phyloP scores from a whole-genome alignment of 2,329 filamentous ascomycete species.

The Orbilia ellipsospora region DNA sequence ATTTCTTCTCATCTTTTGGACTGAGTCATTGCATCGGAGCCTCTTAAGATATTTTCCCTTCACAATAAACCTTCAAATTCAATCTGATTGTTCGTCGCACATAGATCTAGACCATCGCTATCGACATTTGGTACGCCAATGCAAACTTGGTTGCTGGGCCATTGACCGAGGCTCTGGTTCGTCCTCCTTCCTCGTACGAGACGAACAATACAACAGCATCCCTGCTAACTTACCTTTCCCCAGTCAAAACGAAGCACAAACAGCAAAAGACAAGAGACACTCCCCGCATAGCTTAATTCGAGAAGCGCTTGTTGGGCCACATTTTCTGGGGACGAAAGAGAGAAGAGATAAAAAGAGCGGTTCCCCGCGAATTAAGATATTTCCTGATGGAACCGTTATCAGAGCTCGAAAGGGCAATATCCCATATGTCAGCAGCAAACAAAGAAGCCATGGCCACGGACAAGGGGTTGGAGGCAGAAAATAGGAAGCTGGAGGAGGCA shows the following conservation, averaged over 20 bases:
- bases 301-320: too few species aligned
- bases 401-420: constrained; percentile 46
- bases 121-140: too few species aligned
- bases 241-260: neutral
- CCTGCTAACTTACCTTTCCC: neutral
- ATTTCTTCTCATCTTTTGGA: neutral
- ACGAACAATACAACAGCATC: neutral
- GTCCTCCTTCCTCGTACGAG: constrained; percentile 1
- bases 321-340: neutral
- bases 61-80: neutral
- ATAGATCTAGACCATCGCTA: neutral
- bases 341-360: neutral
- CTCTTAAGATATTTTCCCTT: neutral
- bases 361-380: neutral
- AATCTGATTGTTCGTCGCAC: neutral
- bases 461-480: constrained; percentile 39
- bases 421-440: constrained; percentile 30
- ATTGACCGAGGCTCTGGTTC: neutral
- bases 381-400: constrained; percentile 37
- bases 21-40: too few species aligned
- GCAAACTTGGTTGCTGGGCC: too few species aligned
- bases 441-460: constrained; percentile 23
- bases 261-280: neutral
- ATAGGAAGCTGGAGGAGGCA: constrained; percentile 46
- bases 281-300: neutral